Base-by-base conservation (phyloP, 2,329 filamentous ascomycete species). In the Ceratocystis albifundus region DNA sequence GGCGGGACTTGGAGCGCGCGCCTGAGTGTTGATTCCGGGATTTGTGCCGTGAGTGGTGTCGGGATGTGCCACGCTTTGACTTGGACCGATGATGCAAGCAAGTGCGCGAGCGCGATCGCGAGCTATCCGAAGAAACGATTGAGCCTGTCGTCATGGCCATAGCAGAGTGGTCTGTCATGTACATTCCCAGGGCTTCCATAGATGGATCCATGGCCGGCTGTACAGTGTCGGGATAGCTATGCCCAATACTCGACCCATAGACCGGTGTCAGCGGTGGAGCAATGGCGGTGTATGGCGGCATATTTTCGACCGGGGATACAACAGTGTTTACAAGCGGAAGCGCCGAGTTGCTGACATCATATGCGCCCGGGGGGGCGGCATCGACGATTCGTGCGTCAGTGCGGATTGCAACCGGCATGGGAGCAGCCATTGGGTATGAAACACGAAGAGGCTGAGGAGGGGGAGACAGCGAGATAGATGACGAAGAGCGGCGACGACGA, bases 321-420 rank as follows among this genome's bases (percentile, higher is more conserved):
- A 0, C 69, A 74, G 72, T 67, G 74, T 72, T 68, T 68, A 68
- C 66, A 59, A 25, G 50, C 10, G n/a, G 75, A 70, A 68, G 76
- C 36, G 53, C 65, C 44, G 44, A 61, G 64, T 48, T 72, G 70
- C 57, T 71, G 70, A 66, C 28, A 20, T 63, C 61, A 25, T 66
- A 66, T n/a, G 55, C 17, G 3, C 62, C 59, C 10, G 57, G 57
- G 2, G 66, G 66, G 7, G 59, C 41, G 45, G 63, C 66, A 32
- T 65, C 50, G 0, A 68, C 61, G 41, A 68, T 66, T 2, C 64
- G 66, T 4, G 66, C 66, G 10, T 65, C 64, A 15, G 66, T 61
- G n/a, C 61, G 32, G 15, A 67, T 64, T 15, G 66, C 53, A n/a
- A 65, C 61, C 30, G 66, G 62, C 22, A 65, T 46, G n/a, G 65